phyloP scores from a whole-genome alignment of 176 grass and related monocot species.

The Bothriochloa decipiens region DNA sequence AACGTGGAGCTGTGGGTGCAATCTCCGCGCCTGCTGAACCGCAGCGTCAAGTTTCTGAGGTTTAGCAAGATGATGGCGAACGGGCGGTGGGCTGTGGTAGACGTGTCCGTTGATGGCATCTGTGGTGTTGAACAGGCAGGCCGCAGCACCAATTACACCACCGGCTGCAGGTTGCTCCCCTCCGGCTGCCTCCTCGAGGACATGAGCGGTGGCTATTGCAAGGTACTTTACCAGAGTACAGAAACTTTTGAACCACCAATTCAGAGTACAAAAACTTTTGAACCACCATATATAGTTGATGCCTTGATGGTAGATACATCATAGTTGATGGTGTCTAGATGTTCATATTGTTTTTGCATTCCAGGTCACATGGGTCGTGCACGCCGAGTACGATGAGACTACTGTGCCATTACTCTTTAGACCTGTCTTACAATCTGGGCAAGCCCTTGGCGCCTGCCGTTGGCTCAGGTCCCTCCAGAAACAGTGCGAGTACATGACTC shows the following conservation, averaged over 20 bases:
- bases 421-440: conserved; percentile 43
- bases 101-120: conserved; percentile 50
- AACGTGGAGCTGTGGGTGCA: conserved; percentile 52
- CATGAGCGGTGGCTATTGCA: conserved; percentile 41
- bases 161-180: background rate
- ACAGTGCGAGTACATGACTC: conserved; percentile 31
- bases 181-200: conserved; percentile 39
- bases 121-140: background rate
- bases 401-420: conserved; percentile 14
- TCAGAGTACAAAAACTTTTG: background rate
- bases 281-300: background rate
- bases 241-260: no score
- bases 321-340: no score
- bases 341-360: background rate
- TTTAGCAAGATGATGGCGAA: conserved; percentile 43
- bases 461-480: conserved; percentile 42
- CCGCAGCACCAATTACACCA: background rate
- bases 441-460: conserved; percentile 35
- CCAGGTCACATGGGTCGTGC: conserved; percentile 27
- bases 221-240: conserved; percentile 27
- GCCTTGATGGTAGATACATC: no score
- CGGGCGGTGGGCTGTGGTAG: conserved; percentile 58
- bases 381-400: conserved; percentile 36
- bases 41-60: conserved; percentile 51
- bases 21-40: conserved; percentile 51